These are phyloP conservation scores for Hymenoscyphus occultus DNA, from an alignment of 2,329 filamentous ascomycete species.

Conservation along the genomic window DNA sequence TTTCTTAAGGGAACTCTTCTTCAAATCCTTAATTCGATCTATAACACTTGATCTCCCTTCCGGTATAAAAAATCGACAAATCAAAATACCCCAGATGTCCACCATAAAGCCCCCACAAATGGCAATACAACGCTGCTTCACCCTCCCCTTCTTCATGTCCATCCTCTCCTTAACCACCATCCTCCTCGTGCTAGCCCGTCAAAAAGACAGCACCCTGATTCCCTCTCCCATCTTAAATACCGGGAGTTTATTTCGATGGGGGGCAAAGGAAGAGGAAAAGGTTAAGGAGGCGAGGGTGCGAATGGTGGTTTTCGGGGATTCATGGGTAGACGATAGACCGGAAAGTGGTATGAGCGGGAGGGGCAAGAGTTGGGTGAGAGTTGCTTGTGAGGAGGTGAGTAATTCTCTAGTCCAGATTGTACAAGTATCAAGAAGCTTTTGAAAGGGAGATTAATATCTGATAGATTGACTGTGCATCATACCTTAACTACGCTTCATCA, in stretches of 20 bases:
- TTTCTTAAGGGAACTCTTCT: too few species aligned
- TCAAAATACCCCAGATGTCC: not conserved
- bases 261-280: constrained; percentile 14
- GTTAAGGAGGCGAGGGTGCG: constrained; percentile 20
- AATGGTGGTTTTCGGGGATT: constrained; percentile 36
- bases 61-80: not conserved
- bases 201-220: constrained; percentile 21
- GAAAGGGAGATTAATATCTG: not conserved
- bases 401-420: not conserved
- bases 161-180: constrained; percentile 27
- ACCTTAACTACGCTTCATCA: constrained; percentile 31
- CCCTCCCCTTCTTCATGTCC: constrained; percentile 23
- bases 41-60: too few species aligned
- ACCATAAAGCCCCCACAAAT: not conserved
- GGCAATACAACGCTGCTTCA: constrained; percentile 23
- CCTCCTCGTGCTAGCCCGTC: constrained; percentile 22
- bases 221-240: constrained; percentile 26
- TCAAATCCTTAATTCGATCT: too few species aligned
- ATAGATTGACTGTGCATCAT: constrained; percentile 33
- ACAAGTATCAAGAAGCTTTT: not conserved
- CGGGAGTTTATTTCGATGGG: constrained; percentile 26
- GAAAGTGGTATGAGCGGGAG: constrained; percentile 20
- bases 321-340: constrained; percentile 31
- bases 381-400: constrained; percentile 34
- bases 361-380: constrained; percentile 31